These are phyloP conservation scores for Tetracladium marchalianum DNA, from an alignment of 495 filamentous ascomycete species.

Conservation along the genomic window DNA sequence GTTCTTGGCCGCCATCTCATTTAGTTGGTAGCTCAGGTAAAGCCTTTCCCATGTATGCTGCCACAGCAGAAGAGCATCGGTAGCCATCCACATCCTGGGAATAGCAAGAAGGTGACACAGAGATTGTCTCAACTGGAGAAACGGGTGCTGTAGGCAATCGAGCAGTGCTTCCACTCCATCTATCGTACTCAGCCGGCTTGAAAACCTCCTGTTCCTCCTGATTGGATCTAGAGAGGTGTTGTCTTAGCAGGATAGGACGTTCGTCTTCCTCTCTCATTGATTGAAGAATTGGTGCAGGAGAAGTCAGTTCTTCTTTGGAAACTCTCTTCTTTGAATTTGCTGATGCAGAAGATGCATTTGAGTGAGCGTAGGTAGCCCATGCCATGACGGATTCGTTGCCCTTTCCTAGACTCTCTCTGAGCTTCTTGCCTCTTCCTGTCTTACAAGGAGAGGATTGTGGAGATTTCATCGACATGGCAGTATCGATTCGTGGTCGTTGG, in stretches of 20 bases:
- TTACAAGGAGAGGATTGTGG: too few relatives aligned
- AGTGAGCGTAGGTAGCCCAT: not conserved
- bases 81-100: too few relatives aligned
- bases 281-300: not conserved
- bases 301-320: not conserved
- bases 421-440: too few relatives aligned
- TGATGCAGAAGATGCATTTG: not conserved
- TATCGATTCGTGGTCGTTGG: not conserved
- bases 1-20: too few relatives aligned
- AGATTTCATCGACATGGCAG: not conserved
- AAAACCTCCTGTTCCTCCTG: not conserved
- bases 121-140: too few relatives aligned
- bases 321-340: too few relatives aligned
- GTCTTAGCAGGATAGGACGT: not conserved
- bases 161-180: too few relatives aligned
- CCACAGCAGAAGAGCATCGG: too few relatives aligned
- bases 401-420: not conserved
- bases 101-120: too few relatives aligned
- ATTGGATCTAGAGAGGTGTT: not conserved
- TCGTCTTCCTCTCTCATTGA: not conserved
- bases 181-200: not conserved
- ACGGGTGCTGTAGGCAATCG: too few relatives aligned
- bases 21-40: too few relatives aligned
- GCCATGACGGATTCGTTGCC: not conserved
- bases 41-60: too few relatives aligned